Evolutionary conservation across 371 early-diverging fungal genomes (phyloP), one percentile per base, ranked within the genome.

Genomic region (Rhizomucor pusillus): DNA sequence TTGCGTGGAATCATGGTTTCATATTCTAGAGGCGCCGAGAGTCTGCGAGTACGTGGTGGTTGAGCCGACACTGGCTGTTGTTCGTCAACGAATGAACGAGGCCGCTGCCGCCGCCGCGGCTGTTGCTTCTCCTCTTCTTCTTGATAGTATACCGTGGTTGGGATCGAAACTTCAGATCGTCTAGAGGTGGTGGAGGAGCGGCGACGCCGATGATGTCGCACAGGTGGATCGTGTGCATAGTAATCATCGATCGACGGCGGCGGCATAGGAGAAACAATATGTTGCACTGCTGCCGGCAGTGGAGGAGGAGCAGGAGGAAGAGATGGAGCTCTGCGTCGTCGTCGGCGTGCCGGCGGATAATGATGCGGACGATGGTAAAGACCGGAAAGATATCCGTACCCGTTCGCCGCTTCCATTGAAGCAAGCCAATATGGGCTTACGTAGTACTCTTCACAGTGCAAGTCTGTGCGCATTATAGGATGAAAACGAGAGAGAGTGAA

Each of bases 401-500:
- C 23, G 25, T 33, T 47, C 25, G 10, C 34, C 5, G 54, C 54
- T 53, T 53, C 45, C 54, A 46, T 45, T 29, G 54, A 53, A 20
- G 54, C 46, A 22, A 45, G 39, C 54, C 54, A 44, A 53, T 53
- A 53, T n/a, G 54, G 46, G 37, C 43, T 53, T 44, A 34, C n/a
- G 18, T 35, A 48, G 36, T 35, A 25, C 29, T 25, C 29, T 7
- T 46, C 11, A 25, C 14, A 24, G n/a, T 25, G 29, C 14, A 45
- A 19, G 20, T 20, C 20, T 23, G 24, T 40, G 5, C 22, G 13
- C 20, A 24, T 18, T 24, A 47, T 34, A 39, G 40, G 29, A 39
- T 18, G 12, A 40, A 48, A 56, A 48, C 47, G 43, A 33, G 24
- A 13, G 12, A 19, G 18, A 40, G 13, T 39, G 19, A 43, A 35